Conservation (phyloP, 208 protist species). For the Acanthamoeba lenticulata region DNA sequence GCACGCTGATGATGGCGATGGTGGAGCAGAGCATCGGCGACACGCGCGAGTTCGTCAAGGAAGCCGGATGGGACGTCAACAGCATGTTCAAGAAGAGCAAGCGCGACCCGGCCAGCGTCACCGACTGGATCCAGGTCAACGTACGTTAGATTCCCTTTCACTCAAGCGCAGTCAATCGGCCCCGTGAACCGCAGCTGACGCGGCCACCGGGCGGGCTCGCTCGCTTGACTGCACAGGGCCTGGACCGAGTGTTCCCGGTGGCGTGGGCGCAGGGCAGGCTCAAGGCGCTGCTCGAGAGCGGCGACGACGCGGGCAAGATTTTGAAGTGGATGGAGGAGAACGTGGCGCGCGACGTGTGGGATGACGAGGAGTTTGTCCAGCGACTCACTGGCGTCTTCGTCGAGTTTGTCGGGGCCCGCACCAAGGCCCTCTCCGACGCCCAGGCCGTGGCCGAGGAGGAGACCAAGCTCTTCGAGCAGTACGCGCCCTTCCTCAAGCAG, state of each 20-base stretch:
- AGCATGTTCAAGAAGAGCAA: slow-evolving; percentile 5
- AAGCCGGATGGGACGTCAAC: not conserved
- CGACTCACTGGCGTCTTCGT: not conserved
- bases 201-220: not conserved
- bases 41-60: not conserved
- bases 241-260: not conserved
- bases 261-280: not conserved
- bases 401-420: not conserved
- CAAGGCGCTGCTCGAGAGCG: not conserved
- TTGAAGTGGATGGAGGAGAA: not conserved
- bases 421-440: not conserved
- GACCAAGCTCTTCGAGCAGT: slow-evolving; percentile 57
- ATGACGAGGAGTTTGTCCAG: not conserved
- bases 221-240: not conserved
- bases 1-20: not conserved
- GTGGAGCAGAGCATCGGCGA: not conserved
- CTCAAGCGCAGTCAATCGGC: not conserved
- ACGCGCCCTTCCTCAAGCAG: slow-evolving; percentile 5
- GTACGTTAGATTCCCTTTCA: not conserved
- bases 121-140: not conserved
- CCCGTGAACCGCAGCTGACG: not conserved
- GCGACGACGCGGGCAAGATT: not conserved
- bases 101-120: not conserved
- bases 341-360: not conserved
- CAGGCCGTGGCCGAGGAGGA: not conserved